Conservation (phyloP, 768 basidiomycete species). For the Clitopilus hobsonii region DNA sequence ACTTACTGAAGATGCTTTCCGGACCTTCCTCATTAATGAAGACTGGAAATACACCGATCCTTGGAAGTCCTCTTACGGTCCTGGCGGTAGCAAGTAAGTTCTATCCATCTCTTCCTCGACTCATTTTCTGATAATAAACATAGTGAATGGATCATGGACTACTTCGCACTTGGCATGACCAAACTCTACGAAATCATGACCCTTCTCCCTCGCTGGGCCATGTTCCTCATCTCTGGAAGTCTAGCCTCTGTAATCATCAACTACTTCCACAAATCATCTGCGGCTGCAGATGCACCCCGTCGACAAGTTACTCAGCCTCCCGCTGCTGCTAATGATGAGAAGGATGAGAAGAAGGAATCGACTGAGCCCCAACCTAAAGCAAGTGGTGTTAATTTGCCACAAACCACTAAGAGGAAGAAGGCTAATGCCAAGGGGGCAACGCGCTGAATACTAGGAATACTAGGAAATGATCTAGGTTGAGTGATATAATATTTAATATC, state of each 20-base stretch:
- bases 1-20: constrained; percentile 53
- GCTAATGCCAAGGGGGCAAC: not conserved
- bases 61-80: constrained; percentile 68
- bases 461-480: not conserved
- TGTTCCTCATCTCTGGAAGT: constrained; percentile 62
- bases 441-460: too few relatives aligned
- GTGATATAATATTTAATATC: not conserved
- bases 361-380: not conserved
- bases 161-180: constrained; percentile 44
- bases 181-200: constrained; percentile 48
- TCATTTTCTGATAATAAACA: not conserved
- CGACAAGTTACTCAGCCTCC: not conserved
- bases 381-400: not conserved
- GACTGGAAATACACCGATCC: constrained; percentile 57
- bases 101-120: not conserved
- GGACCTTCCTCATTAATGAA: constrained; percentile 62
- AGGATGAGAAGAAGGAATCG: not conserved
- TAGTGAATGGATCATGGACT: constrained; percentile 69
- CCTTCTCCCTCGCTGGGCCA: constrained; percentile 65
- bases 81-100: constrained; percentile 68
- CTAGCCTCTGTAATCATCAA: constrained; percentile 65
- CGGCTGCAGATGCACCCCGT: constrained; percentile 1
- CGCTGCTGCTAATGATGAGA: too few relatives aligned
- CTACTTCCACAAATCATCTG: constrained; percentile 45
- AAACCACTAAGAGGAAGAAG: not conserved